Conservation (phyloP, 148 eudicot species). For the Chenopodium formosanum region DNA sequence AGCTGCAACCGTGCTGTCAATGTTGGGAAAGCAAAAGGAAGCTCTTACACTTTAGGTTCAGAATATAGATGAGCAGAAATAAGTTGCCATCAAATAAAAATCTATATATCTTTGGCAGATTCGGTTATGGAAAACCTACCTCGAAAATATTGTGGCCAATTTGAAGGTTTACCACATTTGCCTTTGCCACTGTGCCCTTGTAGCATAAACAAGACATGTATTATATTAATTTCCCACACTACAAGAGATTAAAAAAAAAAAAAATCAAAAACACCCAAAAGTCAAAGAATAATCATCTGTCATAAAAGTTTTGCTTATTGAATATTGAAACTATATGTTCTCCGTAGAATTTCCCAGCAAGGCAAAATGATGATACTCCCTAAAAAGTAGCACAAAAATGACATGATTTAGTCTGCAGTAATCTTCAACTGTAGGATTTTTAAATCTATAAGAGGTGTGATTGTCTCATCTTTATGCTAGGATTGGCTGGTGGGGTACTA, state of each 20-base stretch:
- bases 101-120: not conserved
- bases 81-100: not conserved
- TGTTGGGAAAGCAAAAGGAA: conserved; percentile 55
- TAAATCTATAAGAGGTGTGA: no score
- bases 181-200: not conserved
- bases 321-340: not conserved
- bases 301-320: not conserved
- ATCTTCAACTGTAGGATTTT: not conserved
- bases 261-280: not conserved
- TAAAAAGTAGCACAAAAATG: not conserved
- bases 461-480: not conserved
- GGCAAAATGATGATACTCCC: not conserved
- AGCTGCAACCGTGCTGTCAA: conserved; percentile 58
- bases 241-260: not conserved
- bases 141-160: not conserved
- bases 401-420: not conserved
- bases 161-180: not conserved
- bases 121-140: not conserved
- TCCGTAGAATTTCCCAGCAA: not conserved
- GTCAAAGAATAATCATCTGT: not conserved
- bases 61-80: not conserved
- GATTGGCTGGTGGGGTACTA: not conserved
- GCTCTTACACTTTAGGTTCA: conserved; percentile 32
- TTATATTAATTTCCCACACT: no score
- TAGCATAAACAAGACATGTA: not conserved